These are phyloP conservation scores for Xylaria scruposa DNA, from an alignment of 495 filamentous ascomycete genomes.

Conservation along the genomic window DNA sequence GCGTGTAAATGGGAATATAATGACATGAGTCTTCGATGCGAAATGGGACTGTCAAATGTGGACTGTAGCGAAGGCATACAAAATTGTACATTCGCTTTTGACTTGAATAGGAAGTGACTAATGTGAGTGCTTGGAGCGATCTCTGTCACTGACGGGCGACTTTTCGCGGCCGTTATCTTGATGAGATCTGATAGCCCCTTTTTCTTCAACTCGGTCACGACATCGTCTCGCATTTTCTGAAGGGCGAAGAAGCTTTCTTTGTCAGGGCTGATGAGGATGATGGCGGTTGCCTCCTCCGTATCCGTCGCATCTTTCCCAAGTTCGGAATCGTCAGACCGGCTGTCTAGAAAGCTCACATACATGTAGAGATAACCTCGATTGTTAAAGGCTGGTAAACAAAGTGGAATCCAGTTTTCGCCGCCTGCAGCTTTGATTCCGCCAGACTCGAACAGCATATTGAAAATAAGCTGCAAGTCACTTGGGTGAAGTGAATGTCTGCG, in stretches of 20 bases:
- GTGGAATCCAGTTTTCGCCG: constrained; percentile 96
- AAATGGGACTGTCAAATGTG: constrained; percentile 67
- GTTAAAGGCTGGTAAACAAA: constrained; percentile 97
- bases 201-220: constrained; percentile 77
- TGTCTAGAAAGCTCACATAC: constrained; percentile 91
- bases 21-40: constrained; percentile 77
- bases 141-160: constrained; percentile 70
- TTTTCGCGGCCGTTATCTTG: constrained; percentile 70
- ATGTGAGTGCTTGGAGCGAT: constrained; percentile 81
- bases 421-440: constrained; percentile 83
- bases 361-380: constrained; percentile 97
- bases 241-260: constrained; percentile 94
- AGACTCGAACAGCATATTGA: constrained; percentile 99
- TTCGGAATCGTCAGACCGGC: constrained; percentile 34
- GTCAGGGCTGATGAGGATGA: constrained; percentile 89
- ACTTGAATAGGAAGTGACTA: constrained; percentile 94
- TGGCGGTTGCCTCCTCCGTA: constrained; percentile 79
- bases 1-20: constrained; percentile 86
- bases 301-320: constrained; percentile 35
- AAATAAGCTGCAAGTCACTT: constrained; percentile 92
- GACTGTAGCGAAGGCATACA: constrained; percentile 84
- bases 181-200: constrained; percentile 78
- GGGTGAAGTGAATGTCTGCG: constrained; percentile 96
- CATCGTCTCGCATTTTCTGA: constrained; percentile 79
- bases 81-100: constrained; percentile 91